A percentile compares a stretch with the other conserved stretches of the same genome.
Evolutionary conservation across 2,329 filamentous ascomycete species (phyloP).

Genomic region (Penicillium griseofulvum): DNA sequence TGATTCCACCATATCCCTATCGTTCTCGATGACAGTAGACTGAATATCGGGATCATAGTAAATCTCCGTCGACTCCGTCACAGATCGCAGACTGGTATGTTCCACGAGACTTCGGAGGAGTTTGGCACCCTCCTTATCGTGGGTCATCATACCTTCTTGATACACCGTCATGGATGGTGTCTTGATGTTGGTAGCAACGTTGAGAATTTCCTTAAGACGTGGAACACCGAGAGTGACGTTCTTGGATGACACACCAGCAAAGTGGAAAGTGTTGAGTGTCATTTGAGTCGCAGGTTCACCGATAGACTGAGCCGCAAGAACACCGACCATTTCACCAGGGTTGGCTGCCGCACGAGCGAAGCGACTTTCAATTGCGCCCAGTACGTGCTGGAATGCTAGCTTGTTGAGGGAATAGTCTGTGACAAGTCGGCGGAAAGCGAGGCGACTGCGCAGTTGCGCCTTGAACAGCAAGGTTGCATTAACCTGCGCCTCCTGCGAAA

Average conservation of each 20-base stretch:
- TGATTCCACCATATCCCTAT: conserved; percentile 91
- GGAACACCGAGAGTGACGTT: conserved; percentile 99
- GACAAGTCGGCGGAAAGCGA: conserved; percentile 91
- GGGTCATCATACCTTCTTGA: conserved; percentile 60
- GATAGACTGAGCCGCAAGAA: conserved; percentile 95
- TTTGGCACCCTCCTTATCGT: conserved; percentile 78
- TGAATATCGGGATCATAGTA: conserved; percentile 95
- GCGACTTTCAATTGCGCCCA: conserved; percentile 85
- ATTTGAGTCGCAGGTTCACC: conserved; percentile 98
- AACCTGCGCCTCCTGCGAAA: conserved; percentile 81
- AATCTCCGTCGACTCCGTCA: conserved; percentile 89
- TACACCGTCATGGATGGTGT: conserved; percentile 96
- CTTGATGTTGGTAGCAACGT: conserved; percentile 97
- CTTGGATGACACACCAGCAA: conserved; percentile 99
- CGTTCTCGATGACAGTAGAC: conserved; percentile 78
- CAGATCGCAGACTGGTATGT: conserved; percentile 87
- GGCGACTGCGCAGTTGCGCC: conserved; percentile 79
- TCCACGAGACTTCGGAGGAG: conserved; percentile 83
- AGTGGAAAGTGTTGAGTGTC: conserved; percentile 99
- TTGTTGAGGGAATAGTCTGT: conserved; percentile 82
- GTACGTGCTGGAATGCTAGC: conserved; percentile 84
- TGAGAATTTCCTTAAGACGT: conserved; percentile 98
- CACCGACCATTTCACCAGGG: conserved; percentile 98
- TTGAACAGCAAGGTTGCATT: conserved; percentile 92
- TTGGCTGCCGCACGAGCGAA: conserved; percentile 83